phyloP scores from a whole-genome alignment of 805 yeast genomes.

The Kregervanrija delftensis region DNA sequence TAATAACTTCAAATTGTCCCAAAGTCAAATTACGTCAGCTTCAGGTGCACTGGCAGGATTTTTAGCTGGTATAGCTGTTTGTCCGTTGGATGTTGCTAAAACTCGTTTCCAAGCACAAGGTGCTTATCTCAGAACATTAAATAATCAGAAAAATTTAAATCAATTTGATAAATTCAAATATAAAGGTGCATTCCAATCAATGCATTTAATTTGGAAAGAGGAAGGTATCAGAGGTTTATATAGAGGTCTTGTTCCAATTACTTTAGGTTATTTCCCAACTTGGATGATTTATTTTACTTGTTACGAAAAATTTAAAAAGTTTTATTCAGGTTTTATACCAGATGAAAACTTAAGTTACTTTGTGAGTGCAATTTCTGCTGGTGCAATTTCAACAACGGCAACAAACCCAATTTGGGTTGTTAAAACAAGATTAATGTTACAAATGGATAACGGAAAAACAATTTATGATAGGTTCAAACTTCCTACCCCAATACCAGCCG shows the following conservation, averaged over 20 bases:
- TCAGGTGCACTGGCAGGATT: constrained; percentile 96
- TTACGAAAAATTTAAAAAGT: constrained; percentile 69
- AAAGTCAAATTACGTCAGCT: constrained; percentile 54
- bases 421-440: constrained; percentile 90
- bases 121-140: constrained; percentile 25
- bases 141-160: constrained; percentile 6
- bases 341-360: constrained; percentile 35
- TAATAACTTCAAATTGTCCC: constrained; percentile 12
- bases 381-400: constrained; percentile 72
- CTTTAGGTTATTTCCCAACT: constrained; percentile 91
- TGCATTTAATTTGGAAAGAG: constrained; percentile 57
- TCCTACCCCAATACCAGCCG: constrained; percentile 1
- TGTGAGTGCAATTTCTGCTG: constrained; percentile 76
- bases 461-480: constrained; percentile 28
- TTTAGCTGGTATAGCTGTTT: constrained; percentile 79
- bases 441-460: constrained; percentile 43
- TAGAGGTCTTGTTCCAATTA: constrained; percentile 86
- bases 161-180: constrained; percentile 32
- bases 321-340: constrained; percentile 17
- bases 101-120: constrained; percentile 94
- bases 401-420: constrained; percentile 98
- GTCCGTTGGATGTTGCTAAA: constrained; percentile 94
- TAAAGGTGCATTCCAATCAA: constrained; percentile 56
- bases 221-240: constrained; percentile 84
- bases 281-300: constrained; percentile 95